These are phyloP conservation scores for Diaporthe destruens DNA, from an alignment of 2,329 filamentous ascomycete species.

Conservation along the genomic window DNA sequence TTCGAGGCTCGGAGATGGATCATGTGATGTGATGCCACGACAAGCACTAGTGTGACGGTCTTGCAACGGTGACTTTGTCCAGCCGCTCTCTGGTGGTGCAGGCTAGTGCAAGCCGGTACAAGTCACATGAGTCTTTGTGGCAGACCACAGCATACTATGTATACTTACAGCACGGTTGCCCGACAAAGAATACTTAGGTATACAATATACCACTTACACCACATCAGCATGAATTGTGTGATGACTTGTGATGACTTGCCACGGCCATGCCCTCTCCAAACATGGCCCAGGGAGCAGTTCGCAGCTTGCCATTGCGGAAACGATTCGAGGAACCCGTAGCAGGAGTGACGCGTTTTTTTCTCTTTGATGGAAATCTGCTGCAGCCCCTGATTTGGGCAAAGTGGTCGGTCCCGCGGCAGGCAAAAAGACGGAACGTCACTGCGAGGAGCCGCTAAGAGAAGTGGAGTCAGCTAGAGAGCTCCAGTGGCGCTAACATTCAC, in stretches of 20 bases:
- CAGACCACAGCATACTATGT: background rate
- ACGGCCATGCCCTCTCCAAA: background rate
- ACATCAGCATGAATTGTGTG: background rate
- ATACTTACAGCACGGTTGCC: background rate
- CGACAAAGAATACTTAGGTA: background rate
- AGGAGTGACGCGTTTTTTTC: slow-evolving; percentile 24
- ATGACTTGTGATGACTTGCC: background rate
- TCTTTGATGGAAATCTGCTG: slow-evolving; percentile 8
- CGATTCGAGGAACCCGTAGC: background rate
- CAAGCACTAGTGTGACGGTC: background rate
- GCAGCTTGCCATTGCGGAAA: background rate
- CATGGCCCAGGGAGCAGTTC: background rate
- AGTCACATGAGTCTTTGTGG: background rate
- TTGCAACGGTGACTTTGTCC: background rate
- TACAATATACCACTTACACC: background rate
- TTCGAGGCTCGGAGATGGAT: no score
- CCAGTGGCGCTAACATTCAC: background rate
- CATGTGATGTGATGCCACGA: background rate
- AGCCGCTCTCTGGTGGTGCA: background rate
- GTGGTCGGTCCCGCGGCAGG: slow-evolving; percentile 6
- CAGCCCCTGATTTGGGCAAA: slow-evolving; percentile 11
- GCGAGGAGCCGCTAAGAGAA: background rate
- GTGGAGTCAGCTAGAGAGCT: slow-evolving; percentile 17
- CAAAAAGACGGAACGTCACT: slow-evolving; percentile 33
- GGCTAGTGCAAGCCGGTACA: background rate